phyloP scores from a whole-genome alignment of 306 rosid species.

The Urtica urens region DNA sequence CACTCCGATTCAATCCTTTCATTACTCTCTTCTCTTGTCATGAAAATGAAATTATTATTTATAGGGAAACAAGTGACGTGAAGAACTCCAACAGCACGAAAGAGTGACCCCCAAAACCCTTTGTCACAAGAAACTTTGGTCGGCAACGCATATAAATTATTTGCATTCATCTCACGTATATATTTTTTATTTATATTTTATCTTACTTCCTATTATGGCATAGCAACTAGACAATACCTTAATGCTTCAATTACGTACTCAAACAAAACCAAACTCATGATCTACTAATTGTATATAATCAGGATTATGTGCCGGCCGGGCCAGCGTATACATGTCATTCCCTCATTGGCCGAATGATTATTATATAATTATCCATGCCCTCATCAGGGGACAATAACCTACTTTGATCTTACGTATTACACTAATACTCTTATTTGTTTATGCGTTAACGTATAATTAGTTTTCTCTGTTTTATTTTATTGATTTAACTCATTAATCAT shows the following conservation, averaged over 20 bases:
- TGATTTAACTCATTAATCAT: neutral
- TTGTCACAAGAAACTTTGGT: constrained; percentile 55
- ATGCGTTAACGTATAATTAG: neutral
- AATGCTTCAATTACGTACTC: constrained; percentile 4
- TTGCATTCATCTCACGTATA: constrained; percentile 7
- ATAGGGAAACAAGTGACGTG: constrained; percentile 57
- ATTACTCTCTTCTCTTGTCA: constrained; percentile 7
- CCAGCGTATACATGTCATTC: constrained; percentile 23
- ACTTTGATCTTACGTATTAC: constrained; percentile 11
- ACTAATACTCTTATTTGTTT: neutral
- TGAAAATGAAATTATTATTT: constrained; percentile 37
- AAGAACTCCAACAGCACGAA: constrained; percentile 60
- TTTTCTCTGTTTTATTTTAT: neutral
- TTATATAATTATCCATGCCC: constrained; percentile 18
- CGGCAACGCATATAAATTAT: constrained; percentile 36
- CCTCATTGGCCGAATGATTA: constrained; percentile 3
- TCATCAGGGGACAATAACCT: constrained; percentile 22
- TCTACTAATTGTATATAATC: constrained; percentile 3
- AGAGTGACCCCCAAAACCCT: constrained; percentile 24
- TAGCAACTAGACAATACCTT: constrained; percentile 6
- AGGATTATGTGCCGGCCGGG: constrained; percentile 21
- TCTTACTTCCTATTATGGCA: constrained; percentile 6
- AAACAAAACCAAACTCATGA: constrained; percentile 5
- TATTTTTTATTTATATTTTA: neutral
- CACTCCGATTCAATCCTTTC: constrained; percentile 1